A percentile compares a stretch with the other conserved stretches of the same genome.
These are phyloP conservation scores for Trichophyton simii DNA, from an alignment of 2,329 filamentous ascomycete genomes.

Conservation along the genomic window DNA sequence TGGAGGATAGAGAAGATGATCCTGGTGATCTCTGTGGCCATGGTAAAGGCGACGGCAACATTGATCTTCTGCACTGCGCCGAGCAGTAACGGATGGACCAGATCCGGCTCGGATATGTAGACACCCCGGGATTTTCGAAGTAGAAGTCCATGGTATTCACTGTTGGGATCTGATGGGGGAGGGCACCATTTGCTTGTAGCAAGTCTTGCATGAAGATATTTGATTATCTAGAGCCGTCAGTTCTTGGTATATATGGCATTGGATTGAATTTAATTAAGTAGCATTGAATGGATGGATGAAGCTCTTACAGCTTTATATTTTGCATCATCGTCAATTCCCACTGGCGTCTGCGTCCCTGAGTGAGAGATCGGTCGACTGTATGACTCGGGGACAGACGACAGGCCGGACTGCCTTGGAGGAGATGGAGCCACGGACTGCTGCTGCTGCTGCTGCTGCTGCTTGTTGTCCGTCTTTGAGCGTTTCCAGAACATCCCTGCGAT, in stretches of 20 bases:
- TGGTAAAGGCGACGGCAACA: constrained; percentile 37
- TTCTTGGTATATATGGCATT: neutral
- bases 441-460: too few relatives aligned
- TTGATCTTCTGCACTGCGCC: constrained; percentile 36
- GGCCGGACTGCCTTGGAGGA: constrained; percentile 11
- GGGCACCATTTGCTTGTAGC: constrained; percentile 19
- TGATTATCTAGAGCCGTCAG: constrained; percentile 17
- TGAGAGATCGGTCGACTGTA: constrained; percentile 10
- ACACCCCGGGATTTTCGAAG: constrained; percentile 29
- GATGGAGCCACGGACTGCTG: constrained; percentile 7
- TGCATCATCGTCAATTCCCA: constrained; percentile 18
- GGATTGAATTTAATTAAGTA: too few relatives aligned
- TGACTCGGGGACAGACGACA: constrained; percentile 6
- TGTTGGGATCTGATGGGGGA: constrained; percentile 9
- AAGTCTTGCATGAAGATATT: constrained; percentile 20
- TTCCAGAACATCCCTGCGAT: constrained; percentile 14
- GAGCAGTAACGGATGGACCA: constrained; percentile 28
- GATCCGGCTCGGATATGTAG: constrained; percentile 33
- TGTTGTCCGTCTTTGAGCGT: constrained; percentile 5
- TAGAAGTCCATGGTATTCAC: constrained; percentile 25
- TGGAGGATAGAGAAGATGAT: constrained; percentile 34
- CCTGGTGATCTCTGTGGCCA: constrained; percentile 38
- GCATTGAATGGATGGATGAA: neutral
- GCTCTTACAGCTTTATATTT: constrained; percentile 17
- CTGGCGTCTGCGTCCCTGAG: constrained; percentile 8